Evolutionary conservation across 192 early-diverging fungal genomes (phyloP).

Genomic region (Dissophora ornata): DNA sequence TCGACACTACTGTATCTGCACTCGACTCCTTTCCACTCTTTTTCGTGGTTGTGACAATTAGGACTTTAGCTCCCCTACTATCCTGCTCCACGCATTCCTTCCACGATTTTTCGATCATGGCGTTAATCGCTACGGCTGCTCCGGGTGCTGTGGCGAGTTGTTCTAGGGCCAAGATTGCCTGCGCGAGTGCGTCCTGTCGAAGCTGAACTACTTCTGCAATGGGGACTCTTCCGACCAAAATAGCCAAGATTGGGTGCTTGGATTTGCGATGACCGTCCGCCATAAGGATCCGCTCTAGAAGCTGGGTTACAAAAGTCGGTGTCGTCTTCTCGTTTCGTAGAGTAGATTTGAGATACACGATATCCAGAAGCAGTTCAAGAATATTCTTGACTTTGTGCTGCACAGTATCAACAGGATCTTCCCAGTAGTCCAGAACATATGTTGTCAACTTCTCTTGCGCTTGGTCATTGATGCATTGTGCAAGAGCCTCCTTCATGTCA

Average conservation of each 20-base stretch:
- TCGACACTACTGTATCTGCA: neutral
- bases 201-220: conserved; percentile 64
- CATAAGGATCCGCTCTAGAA: conserved; percentile 75
- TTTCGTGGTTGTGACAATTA: neutral
- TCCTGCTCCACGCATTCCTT: conserved; percentile 46
- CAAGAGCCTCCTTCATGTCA: conserved; percentile 31
- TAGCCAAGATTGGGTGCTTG: conserved; percentile 83
- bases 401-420: conserved; percentile 86
- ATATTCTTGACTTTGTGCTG: conserved; percentile 79
- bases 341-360: conserved; percentile 58
- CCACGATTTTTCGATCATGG: conserved; percentile 45
- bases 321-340: conserved; percentile 20
- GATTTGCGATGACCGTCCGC: conserved; percentile 85
- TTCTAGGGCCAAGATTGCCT: conserved; percentile 55
- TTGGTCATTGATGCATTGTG: conserved; percentile 35
- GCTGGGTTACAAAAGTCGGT: conserved; percentile 61
- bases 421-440: conserved; percentile 86
- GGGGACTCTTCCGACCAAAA: conserved; percentile 64
- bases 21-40: neutral
- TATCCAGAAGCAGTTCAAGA: conserved; percentile 76
- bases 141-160: conserved; percentile 54
- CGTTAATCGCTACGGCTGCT: conserved; percentile 53
- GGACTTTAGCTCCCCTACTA: conserved; percentile 10
- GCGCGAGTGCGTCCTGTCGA: conserved; percentile 71
- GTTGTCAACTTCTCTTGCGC: conserved; percentile 71